Percentiles rank a stretch among this genome's conserved stretches.
Conservation (phyloP, 1,139 yeast genomes). For the Hyphopichia buzzinii region DNA sequence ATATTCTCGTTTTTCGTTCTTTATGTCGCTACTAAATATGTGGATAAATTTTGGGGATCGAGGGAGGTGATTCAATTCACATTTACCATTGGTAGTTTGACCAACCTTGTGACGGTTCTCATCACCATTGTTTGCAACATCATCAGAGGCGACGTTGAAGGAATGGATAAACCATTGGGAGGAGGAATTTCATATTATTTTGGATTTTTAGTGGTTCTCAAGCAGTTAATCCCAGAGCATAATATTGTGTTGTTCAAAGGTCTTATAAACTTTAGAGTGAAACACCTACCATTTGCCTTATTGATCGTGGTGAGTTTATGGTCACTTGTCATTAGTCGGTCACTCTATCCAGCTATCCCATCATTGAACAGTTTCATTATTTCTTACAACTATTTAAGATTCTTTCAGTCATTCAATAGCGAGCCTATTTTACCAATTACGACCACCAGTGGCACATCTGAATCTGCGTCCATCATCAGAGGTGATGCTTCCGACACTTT, state of each 20-base stretch:
- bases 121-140: slow-evolving; percentile 41
- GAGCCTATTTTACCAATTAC: slow-evolving; percentile 43
- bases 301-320: slow-evolving; percentile 44
- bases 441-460: slow-evolving; percentile 19
- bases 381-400: slow-evolving; percentile 75
- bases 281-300: slow-evolving; percentile 68
- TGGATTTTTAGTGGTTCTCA: slow-evolving; percentile 80
- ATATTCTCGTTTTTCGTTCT: slow-evolving; percentile 49
- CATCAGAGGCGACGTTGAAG: slow-evolving; percentile 32
- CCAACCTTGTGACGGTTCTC: slow-evolving; percentile 53
- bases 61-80: slow-evolving; percentile 61
- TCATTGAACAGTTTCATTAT: slow-evolving; percentile 65
- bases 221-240: slow-evolving; percentile 88
- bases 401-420: slow-evolving; percentile 51
- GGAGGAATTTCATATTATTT: slow-evolving; percentile 73
- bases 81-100: slow-evolving; percentile 52
- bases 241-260: slow-evolving; percentile 68
- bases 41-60: slow-evolving; percentile 58
- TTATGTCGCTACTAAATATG: slow-evolving; percentile 49
- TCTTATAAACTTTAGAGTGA: slow-evolving; percentile 61
- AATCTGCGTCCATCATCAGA: slow-evolving; percentile 31
- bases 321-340: slow-evolving; percentile 37
- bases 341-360: slow-evolving; percentile 61
- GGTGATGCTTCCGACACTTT: slow-evolving; percentile 95
- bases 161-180: slow-evolving; percentile 53